Evolutionary conservation across 2,329 filamentous ascomycete genomes (phyloP), one percentile per base, ranked within the genome.

Genomic region (Scedosporium apiospermum): DNA sequence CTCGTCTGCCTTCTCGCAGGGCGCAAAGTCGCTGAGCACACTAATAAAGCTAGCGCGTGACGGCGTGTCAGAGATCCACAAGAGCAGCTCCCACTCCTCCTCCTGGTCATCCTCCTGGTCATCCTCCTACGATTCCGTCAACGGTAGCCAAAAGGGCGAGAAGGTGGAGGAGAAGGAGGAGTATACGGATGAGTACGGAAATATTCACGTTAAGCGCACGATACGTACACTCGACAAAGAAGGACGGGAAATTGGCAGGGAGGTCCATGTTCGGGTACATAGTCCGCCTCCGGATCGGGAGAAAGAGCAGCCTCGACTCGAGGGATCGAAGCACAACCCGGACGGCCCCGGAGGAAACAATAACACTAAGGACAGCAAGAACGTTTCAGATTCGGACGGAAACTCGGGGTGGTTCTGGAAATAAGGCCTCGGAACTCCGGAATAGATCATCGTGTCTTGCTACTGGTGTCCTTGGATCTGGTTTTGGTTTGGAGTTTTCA

Each of bases 351-450:
- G 57, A 38, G 30, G 55, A 61, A 23, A 23, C 61, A 30, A 68
- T n/a, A 46, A 41, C 12, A 23, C 57, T 14, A 63, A 64, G 21
- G 57, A 61, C 34, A 63, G 59, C 30, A 66, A 51, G 62, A 55
- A 64, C 12, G 64, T 64, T 6, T 66, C 67, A 23, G 64, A 64
- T 10, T 44, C 67, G n/a, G 63, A 69, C 21, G 69, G 71, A 51
- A 71, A 71, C 46, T 64, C 69, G 9, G 71, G 74, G 3, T 78
- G 76, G 75, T 76, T 78, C 49, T 77, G 75, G 75, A 77, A 76
- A 65, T 77, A 59, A 71, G 12, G 44, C 16, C 44, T 49, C 44
- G 2, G 44, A 49, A 23, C 44, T 18, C 4, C 3, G 10, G 10
- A 38, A 38, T 38, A 14, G 30, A 6, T 53, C 21, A 6, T 53